Base-by-base conservation (phyloP, 73 alveolate genomes). In the Paramecium primaurelia region DNA sequence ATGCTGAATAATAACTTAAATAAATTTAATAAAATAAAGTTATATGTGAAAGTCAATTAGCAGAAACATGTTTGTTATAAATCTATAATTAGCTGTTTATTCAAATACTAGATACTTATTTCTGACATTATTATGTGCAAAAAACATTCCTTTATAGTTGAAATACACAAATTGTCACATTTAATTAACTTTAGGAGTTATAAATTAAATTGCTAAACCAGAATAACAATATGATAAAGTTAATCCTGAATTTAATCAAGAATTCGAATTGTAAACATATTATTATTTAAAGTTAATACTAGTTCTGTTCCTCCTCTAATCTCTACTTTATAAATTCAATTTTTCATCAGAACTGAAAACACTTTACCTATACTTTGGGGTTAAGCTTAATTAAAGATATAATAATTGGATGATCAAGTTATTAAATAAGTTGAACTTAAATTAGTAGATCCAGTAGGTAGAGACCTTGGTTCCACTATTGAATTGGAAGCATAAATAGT, bases 361-460 rank as follows among this genome's bases (percentile, higher is more conserved):
- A 80, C 32, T 49, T 32, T 44, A 42, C 91, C 87, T 4, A 45
- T 7, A 11, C 37, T 80, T 6, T 42, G 47, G 44, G 91, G 91
- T 26, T 80, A 45, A 80, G 37, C 91, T 8, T 45, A 42, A 20
- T 26, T 80, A 8, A 22, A 42, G 12, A 14, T 80, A 5, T 28
- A 40, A 45, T 25, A 42, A 80, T 49, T 80, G 11, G 91, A 80
- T 22, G 91, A 80, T 44, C n/a, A 42, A 26, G 75, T 45, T 8
- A 80, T 80, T 14, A 80, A 80, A 47, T 7, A 80, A 49, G 51
- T 80, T 44, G 49, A 20, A 8, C 30, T 80, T 2, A 12, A 59
- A 42, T 36, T 80, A 45, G n/a, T 44, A 49, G 91, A 80, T 80
- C 77, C 91, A 6, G 91, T 80, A 1, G 91, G 91, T 25, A 80